Evolutionary conservation across 2,329 filamentous ascomycete genomes (phyloP), one percentile per base, ranked within the genome.

Genomic region (Colletotrichum theobromicola): DNA sequence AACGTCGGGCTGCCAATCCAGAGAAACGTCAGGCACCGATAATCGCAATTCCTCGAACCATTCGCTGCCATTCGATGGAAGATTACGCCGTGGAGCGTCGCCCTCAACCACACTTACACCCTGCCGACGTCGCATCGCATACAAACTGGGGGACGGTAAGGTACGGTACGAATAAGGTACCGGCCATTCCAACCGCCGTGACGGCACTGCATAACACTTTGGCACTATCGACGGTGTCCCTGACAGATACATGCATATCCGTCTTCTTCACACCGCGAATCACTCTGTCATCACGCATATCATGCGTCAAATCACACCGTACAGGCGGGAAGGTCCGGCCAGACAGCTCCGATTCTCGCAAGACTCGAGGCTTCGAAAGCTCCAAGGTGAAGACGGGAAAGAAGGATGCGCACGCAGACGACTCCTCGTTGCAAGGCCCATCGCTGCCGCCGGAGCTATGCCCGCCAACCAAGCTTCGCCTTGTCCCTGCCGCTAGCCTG

Each of bases 1-100:
- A 18, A 21, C 28, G 55, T 53, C 24, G 37, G 42, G 30, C 60
- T 34, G 60, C 35, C 67, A 65, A 24, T 46, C 18, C 30, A 13
- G 26, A 18, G 55, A 34, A 34, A 66, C 28, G 16, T 64, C n/a
- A 30, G 28, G 24, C 61, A 60, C 67, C 50, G 67, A 34, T 13
- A 42, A 65, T 28, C 37, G 53, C 35, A 65, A 50, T 72, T 42
- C n/a, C 21, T 58, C 21, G 42, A 63, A 63, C 46, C 62, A 53
- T 57, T 30, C 28, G 32, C 62, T 32, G 10, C 53, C 18, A 34
- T 46, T 26, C 21, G 34, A 30, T 62, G 62, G 67, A 74, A 74
- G 34, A 58, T 63, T 63, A 42, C 30, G 67, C 68, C 68, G 68
- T 10, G 68, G 32, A 61, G 58, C 72, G 68, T 74, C 42, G 46